Evolutionary conservation across 2,329 filamentous ascomycete genomes (phyloP).

Genomic region (Fusarium tupiense): DNA sequence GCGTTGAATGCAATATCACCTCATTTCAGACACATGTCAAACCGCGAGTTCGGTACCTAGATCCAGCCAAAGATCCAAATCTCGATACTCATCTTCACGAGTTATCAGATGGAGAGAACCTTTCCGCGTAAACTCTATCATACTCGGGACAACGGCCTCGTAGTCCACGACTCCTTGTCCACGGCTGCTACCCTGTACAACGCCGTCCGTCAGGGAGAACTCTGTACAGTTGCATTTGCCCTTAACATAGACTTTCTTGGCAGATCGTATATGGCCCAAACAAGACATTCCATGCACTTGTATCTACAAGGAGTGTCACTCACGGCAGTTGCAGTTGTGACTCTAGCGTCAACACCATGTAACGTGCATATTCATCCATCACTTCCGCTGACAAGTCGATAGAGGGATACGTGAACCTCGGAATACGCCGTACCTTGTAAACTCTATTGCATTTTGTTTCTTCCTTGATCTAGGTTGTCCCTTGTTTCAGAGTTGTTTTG

Average conservation of each 20-base stretch:
- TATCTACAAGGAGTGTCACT: background rate
- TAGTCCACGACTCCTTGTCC: background rate
- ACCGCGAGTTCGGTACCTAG: background rate
- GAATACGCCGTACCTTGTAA: background rate
- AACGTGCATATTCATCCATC: background rate
- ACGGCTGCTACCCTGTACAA: slow-evolving; percentile 10
- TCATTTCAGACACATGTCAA: background rate
- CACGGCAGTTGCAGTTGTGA: slow-evolving; percentile 12
- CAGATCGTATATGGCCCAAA: background rate
- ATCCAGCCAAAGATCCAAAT: background rate
- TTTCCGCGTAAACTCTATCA: background rate
- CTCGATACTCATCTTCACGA: background rate
- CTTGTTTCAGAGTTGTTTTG: slow-evolving; percentile 14
- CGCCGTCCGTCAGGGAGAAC: background rate
- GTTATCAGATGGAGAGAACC: background rate
- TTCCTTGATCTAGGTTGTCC: background rate
- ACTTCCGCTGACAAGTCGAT: background rate
- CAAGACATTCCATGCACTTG: background rate
- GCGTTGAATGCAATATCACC: background rate
- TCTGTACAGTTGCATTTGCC: background rate
- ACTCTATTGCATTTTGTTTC: background rate
- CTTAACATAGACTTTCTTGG: background rate
- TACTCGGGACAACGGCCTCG: background rate
- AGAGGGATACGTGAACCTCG: background rate
- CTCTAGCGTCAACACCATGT: background rate